Conservation (phyloP, 225 moss, liverwort and hornwort genomes). For the Straminergon stramineum region DNA sequence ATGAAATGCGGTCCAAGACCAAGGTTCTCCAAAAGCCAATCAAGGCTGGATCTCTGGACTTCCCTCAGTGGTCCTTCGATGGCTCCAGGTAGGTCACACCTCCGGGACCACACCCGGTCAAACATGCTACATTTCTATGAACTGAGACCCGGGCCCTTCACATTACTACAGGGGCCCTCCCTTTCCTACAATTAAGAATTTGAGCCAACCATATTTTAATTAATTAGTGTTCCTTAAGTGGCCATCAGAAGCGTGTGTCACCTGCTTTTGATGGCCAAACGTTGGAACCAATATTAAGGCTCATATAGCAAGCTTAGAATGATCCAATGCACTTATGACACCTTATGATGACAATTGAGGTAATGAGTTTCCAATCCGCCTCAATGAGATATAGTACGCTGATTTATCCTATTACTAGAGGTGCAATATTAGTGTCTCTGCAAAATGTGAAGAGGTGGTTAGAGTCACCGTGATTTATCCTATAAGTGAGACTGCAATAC, state of each 20-base stretch:
- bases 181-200: not conserved
- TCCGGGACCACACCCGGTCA: not conserved
- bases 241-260: not conserved
- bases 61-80: constrained; percentile 92
- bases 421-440: too few relatives aligned
- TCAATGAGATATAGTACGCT: not conserved
- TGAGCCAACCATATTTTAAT: not conserved
- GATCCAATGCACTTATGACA: not conserved
- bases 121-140: not conserved
- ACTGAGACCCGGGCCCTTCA: not conserved
- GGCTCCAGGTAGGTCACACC: constrained; percentile 53
- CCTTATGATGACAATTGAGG: not conserved
- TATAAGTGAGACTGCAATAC: not conserved
- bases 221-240: not conserved
- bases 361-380: not conserved
- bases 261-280: not conserved
- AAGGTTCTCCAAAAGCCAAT: constrained; percentile 65
- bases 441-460: not conserved
- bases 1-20: constrained; percentile 94
- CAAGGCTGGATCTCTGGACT: constrained; percentile 55
- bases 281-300: not conserved
- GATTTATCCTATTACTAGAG: not conserved
- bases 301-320: not conserved
- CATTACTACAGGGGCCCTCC: not conserved
- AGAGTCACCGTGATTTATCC: not conserved